These are phyloP conservation scores for Tetrahymena malaccensis DNA, from an alignment of 73 alveolate genomes.

Conservation along the genomic window DNA sequence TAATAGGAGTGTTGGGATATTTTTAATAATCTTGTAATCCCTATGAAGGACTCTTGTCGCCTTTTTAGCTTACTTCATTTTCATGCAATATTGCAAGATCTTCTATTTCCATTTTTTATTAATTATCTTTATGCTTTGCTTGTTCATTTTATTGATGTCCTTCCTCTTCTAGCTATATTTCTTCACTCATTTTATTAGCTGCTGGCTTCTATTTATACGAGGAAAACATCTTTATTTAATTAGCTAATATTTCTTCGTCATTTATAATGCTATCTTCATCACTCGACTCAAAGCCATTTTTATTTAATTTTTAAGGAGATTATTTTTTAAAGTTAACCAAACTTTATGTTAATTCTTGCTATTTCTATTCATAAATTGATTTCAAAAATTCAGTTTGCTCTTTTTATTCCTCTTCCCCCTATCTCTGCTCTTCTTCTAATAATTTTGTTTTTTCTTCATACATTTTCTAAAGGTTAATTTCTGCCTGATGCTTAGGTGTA, in stretches of 20 bases:
- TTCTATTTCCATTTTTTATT: neutral
- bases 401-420: neutral
- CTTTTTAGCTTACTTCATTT: neutral
- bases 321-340: neutral
- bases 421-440: neutral
- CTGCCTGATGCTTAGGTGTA: neutral
- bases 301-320: neutral
- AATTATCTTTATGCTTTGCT: neutral
- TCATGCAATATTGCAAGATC: neutral
- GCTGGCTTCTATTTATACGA: neutral
- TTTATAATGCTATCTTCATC: neutral
- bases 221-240: neutral
- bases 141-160: neutral
- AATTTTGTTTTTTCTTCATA: neutral
- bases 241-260: neutral
- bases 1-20: neutral
- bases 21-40: neutral
- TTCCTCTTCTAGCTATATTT: neutral
- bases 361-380: neutral
- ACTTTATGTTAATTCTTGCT: neutral
- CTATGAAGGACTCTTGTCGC: neutral
- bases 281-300: neutral
- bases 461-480: neutral
- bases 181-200: neutral
- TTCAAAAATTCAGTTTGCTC: neutral